Conservation (phyloP, 345 rosid genomes). For the Populus tremula region DNA sequence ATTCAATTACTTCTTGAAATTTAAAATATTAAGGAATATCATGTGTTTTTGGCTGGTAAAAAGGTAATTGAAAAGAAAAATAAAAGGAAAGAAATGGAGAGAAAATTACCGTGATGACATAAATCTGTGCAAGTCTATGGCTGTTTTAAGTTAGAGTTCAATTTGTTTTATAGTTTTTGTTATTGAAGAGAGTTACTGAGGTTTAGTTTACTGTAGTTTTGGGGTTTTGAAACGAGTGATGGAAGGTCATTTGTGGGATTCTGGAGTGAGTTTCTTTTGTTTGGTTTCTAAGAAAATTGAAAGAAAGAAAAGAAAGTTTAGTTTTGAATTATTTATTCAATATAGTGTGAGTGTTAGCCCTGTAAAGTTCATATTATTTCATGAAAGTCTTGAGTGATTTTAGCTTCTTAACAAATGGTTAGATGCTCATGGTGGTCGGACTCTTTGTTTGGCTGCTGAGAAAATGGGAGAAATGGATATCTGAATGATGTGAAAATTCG, state of each 20-base stretch:
- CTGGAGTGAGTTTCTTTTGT: not conserved
- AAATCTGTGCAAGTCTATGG: not conserved
- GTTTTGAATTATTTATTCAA: not conserved
- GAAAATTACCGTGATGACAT: no score
- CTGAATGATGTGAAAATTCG: not conserved
- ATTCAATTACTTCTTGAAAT: not conserved
- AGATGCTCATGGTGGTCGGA: not conserved
- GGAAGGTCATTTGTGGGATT: not conserved
- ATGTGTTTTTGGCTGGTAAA: not conserved
- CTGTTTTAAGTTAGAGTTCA: not conserved
- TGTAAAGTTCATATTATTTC: not conserved
- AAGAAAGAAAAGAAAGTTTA: not conserved
- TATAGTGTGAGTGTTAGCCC: not conserved
- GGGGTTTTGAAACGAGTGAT: not conserved
- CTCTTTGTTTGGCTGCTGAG: constrained; percentile 15
- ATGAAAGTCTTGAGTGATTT: not conserved
- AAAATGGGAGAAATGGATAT: not conserved
- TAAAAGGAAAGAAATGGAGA: not conserved
- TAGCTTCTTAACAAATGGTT: not conserved
- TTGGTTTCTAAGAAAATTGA: not conserved
- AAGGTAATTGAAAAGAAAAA: not conserved
- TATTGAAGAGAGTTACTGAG: not conserved
- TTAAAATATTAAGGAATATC: not conserved
- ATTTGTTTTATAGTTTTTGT: not conserved
- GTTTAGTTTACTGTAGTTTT: not conserved